Evolutionary conservation across 2,329 filamentous ascomycete species (phyloP), one percentile per base, ranked within the genome.

Genomic region (Fusarium fracticaudum): DNA sequence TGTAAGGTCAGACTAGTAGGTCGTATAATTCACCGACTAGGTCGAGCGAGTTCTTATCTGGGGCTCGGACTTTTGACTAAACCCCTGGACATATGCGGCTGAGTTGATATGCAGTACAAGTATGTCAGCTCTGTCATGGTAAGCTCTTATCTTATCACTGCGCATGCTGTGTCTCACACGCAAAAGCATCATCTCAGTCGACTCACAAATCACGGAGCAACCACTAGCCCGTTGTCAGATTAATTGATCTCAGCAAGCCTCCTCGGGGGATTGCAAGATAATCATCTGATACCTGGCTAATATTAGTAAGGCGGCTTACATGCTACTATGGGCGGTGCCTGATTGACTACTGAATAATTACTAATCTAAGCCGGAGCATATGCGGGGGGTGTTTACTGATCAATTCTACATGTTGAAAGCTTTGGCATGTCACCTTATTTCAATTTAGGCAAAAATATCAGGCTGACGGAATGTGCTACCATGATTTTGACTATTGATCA

Each of bases 1-100:
- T 33, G 13, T 13, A 33, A 33, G 31, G 31, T 13, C 31, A 33
- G 31, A 33, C 31, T 33, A 33, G 2, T 14, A 15, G 14, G 33
- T 35, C 14, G 33, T 3, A 35, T 35, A 35, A 6, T 35, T 35
- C 1, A 35, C 33, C 8, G 7, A 8, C 33, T 15, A 35, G 2
- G 33, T 35, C 33, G 7, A 7, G 14, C 33, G 33, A 15, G 33
- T 35, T 20, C 17, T 35, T 24, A 35, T 20, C 8, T 51, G 8
- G 10, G 5, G 12, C 9, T 20, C 4, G 8, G 22, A 18, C 22
- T 24, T 14, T 24, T 24, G 2, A 24, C 8, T 24, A 35, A 24
- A 24, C 4, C 12, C 4, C 5, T 8, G 4, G 5, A 1, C 15
- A 24, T 10, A 20, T 11, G 31, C 11, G 8, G 22, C 12, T 10